Evolutionary conservation across 306 rosid genomes (phyloP).

Genomic region (Trifolium fragiferum): DNA sequence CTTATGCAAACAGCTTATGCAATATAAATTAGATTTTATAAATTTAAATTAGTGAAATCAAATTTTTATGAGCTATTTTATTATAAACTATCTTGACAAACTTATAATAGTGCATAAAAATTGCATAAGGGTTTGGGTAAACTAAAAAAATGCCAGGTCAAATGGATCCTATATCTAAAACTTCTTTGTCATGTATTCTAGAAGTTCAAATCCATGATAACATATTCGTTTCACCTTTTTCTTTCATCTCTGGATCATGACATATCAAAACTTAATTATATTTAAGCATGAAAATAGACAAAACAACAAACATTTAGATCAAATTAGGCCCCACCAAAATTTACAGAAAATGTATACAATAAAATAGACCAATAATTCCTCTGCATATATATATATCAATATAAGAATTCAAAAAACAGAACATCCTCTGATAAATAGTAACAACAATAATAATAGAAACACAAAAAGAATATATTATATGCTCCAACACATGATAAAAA

Average conservation of each 20-base stretch:
- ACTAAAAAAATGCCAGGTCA: no score
- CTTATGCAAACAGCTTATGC: no score
- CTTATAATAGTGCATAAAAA: no score
- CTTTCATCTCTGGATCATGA: slow-evolving; percentile 34
- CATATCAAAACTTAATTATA: slow-evolving; percentile 27
- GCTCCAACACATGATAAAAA: slow-evolving; percentile 22
- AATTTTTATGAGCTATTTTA: no score
- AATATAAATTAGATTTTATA: no score
- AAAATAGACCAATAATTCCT: slow-evolving; percentile 36
- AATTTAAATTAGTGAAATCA: no score
- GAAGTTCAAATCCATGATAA: slow-evolving; percentile 32
- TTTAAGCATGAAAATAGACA: slow-evolving; percentile 34
- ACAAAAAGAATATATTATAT: background rate
- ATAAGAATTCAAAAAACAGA: slow-evolving; percentile 40
- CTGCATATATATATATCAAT: slow-evolving; percentile 30
- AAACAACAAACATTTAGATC: slow-evolving; percentile 13
- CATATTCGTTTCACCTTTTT: slow-evolving; percentile 23
- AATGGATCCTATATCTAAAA: no score
- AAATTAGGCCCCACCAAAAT: slow-evolving; percentile 43
- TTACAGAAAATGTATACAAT: slow-evolving; percentile 39
- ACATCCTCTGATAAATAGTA: slow-evolving; percentile 32
- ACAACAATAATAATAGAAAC: slow-evolving; percentile 28
- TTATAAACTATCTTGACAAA: no score
- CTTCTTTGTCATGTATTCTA: background rate
- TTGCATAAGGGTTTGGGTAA: no score